These are phyloP conservation scores for Lachnellula cervina DNA, from an alignment of 2,329 filamentous ascomycete species.

Conservation along the genomic window DNA sequence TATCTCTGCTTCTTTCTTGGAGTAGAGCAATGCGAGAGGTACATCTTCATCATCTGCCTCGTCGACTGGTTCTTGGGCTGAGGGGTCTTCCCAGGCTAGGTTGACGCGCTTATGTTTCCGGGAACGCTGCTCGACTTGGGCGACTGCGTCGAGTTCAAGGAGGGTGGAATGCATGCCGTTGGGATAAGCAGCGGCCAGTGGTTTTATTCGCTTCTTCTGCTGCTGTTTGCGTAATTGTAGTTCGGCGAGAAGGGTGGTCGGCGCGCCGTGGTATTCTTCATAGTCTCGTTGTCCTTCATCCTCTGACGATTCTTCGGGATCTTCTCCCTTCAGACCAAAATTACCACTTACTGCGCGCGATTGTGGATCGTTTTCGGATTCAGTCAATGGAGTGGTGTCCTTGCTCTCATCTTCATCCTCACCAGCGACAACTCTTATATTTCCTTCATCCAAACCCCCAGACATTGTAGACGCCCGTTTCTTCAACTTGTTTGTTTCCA, in stretches of 20 bases:
- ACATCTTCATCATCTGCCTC: slow-evolving; percentile 74
- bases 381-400: slow-evolving; percentile 18
- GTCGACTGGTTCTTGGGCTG: slow-evolving; percentile 39
- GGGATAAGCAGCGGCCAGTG: slow-evolving; percentile 55
- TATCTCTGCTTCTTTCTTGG: slow-evolving; percentile 46
- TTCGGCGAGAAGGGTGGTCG: slow-evolving; percentile 88
- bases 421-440: slow-evolving; percentile 17
- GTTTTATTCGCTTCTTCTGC: slow-evolving; percentile 72
- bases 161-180: slow-evolving; percentile 88
- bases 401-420: slow-evolving; percentile 21
- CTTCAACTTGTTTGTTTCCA: slow-evolving; percentile 17
- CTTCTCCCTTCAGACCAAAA: slow-evolving; percentile 7
- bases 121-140: slow-evolving; percentile 73
- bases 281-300: slow-evolving; percentile 40
- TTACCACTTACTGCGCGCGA: slow-evolving; percentile 11
- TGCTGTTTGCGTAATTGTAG: slow-evolving; percentile 87
- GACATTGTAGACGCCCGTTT: slow-evolving; percentile 21
- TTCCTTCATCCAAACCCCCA: slow-evolving; percentile 15
- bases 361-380: slow-evolving; percentile 15
- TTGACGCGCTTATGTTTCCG: slow-evolving; percentile 73
- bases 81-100: slow-evolving; percentile 81
- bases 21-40: slow-evolving; percentile 76
- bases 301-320: slow-evolving; percentile 33
- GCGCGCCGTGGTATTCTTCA: slow-evolving; percentile 60
- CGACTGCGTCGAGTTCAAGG: slow-evolving; percentile 83